Percentiles rank a stretch among this genome's conserved stretches.
These are phyloP conservation scores for Tolypocladium ophioglossoides DNA, from an alignment of 2,329 filamentous ascomycete genomes.

Conservation along the genomic window DNA sequence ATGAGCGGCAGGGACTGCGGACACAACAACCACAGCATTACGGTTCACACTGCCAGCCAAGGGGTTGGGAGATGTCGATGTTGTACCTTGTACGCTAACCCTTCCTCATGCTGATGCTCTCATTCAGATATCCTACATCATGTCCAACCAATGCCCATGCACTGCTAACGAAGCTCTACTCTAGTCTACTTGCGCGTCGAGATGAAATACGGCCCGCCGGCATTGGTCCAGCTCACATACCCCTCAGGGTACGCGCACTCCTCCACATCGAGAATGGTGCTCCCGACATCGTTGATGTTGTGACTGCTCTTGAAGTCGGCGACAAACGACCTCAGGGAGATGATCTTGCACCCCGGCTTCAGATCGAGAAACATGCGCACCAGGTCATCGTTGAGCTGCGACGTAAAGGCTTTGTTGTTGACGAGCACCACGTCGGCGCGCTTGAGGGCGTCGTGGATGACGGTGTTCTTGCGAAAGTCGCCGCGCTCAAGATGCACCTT, in stretches of 20 bases:
- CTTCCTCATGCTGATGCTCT: neutral
- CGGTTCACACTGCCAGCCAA: neutral
- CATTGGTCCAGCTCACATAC: conserved; percentile 88
- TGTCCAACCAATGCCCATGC: conserved; percentile 8
- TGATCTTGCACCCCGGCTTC: conserved; percentile 80
- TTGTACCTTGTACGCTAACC: conserved; percentile 20
- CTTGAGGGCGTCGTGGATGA: conserved; percentile 63
- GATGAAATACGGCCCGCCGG: conserved; percentile 78
- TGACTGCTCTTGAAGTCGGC: conserved; percentile 65
- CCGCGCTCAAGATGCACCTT: conserved; percentile 70
- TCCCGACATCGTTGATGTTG: conserved; percentile 69
- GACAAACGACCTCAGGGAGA: conserved; percentile 88
- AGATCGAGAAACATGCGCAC: conserved; percentile 87
- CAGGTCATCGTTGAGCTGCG: conserved; percentile 73
- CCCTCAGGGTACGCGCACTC: conserved; percentile 48
- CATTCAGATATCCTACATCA: conserved; percentile 3
- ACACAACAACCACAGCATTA: neutral
- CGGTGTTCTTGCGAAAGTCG: conserved; percentile 67
- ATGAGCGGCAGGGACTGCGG: neutral
- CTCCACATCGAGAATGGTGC: conserved; percentile 71
- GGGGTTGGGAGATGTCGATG: conserved; percentile 10
- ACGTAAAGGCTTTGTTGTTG: conserved; percentile 95
- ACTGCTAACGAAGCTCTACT: conserved; percentile 20
- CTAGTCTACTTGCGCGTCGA: conserved; percentile 58
- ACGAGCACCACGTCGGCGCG: conserved; percentile 91